Evolutionary conservation across 2,329 filamentous ascomycete species (phyloP).

Genomic region (Epichloe coenophiala): DNA sequence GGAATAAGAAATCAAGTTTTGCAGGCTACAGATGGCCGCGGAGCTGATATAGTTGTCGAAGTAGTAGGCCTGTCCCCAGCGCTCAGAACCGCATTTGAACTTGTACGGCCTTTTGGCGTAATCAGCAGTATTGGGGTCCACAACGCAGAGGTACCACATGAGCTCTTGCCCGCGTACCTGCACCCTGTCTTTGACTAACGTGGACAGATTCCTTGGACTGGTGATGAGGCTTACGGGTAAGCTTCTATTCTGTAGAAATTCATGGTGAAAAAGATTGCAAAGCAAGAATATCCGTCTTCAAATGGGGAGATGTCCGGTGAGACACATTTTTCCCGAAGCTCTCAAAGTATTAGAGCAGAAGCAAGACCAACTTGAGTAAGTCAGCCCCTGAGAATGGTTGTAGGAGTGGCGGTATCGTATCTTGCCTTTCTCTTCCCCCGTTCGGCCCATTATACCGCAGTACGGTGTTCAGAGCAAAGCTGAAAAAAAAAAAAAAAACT

Average conservation of each 20-base stretch:
- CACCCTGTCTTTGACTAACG: not conserved
- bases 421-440: not conserved
- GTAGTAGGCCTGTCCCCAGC: conserved; percentile 60
- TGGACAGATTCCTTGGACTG: conserved; percentile 49
- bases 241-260: conserved; percentile 6
- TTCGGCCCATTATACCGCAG: not conserved
- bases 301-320: conserved; percentile 66
- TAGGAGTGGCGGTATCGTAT: not conserved
- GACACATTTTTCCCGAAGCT: conserved; percentile 54
- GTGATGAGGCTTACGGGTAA: conserved; percentile 46
- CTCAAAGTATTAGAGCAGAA: conserved; percentile 51
- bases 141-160: conserved; percentile 45
- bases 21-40: conserved; percentile 64
- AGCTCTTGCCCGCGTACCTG: not conserved
- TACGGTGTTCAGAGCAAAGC: not conserved
- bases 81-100: conserved; percentile 55
- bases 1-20: conserved; percentile 55
- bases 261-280: conserved; percentile 3
- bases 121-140: conserved; percentile 68
- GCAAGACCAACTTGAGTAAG: conserved; percentile 52
- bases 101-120: conserved; percentile 57
- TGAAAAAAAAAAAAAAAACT: not conserved
- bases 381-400: conserved; percentile 3
- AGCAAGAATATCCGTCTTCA: conserved; percentile 61
- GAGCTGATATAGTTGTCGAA: conserved; percentile 75